These are phyloP conservation scores for Komagataella pseudopastoris DNA, from an alignment of 805 yeast species.

Conservation along the genomic window DNA sequence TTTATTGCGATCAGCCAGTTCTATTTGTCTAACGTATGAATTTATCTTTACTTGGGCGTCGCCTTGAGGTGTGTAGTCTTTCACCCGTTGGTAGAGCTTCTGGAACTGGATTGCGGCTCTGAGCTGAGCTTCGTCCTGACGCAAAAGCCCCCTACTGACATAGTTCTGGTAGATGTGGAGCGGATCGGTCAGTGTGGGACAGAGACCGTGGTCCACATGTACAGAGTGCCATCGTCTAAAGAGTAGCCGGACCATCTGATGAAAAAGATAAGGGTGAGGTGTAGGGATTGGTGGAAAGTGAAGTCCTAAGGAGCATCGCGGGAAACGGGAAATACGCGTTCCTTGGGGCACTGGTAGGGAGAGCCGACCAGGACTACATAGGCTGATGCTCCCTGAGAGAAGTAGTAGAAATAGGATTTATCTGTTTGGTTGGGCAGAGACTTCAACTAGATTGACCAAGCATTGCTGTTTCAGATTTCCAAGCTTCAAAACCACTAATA, in stretches of 20 bases:
- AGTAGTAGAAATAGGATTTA: not conserved
- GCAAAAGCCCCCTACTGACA: conserved; percentile 34
- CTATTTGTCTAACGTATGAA: conserved; percentile 17
- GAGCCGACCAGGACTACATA: not conserved
- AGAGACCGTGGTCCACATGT: not conserved
- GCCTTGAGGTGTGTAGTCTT: conserved; percentile 44
- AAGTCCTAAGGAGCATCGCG: not conserved
- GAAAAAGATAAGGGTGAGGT: not conserved
- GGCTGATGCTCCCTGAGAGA: too few relatives aligned
- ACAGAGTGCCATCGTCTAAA: not conserved
- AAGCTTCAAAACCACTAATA: not conserved
- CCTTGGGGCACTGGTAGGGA: not conserved
- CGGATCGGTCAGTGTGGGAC: conserved; percentile 41
- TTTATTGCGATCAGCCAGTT: conserved; percentile 6
- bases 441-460: not conserved
- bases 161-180: conserved; percentile 38
- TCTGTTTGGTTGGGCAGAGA: too few relatives aligned
- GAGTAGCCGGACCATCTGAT: not conserved
- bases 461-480: not conserved
- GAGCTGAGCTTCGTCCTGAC: conserved; percentile 45
- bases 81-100: conserved; percentile 39
- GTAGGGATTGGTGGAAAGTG: not conserved
- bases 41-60: conserved; percentile 31
- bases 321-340: not conserved
- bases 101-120: conserved; percentile 52